Evolutionary conservation across 179 eudicot genomes (phyloP).

Genomic region (Pouteria campechiana): DNA sequence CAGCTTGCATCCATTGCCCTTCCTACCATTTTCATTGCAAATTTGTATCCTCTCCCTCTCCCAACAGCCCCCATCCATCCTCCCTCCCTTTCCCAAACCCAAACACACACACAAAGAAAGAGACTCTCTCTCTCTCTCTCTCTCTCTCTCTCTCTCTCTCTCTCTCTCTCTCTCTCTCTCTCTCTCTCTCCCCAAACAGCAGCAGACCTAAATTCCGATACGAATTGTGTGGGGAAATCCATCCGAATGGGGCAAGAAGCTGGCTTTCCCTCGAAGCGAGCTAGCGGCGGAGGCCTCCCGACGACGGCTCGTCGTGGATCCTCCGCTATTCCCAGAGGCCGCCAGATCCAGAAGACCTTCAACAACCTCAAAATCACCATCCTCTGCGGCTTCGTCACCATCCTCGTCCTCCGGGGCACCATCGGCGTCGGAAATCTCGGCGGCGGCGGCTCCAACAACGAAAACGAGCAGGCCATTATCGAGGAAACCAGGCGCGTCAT

Average conservation of each 20-base stretch:
- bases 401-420: constrained; percentile 77
- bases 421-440: constrained; percentile 45
- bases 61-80: too few relatives aligned
- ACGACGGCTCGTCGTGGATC: background rate
- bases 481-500: constrained; percentile 57
- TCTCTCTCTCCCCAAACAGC: background rate
- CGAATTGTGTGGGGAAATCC: too few relatives aligned
- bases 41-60: too few relatives aligned
- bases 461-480: constrained; percentile 24
- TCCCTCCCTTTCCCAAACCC: too few relatives aligned
- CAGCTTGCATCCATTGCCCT: too few relatives aligned
- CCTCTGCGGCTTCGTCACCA: constrained; percentile 69
- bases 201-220: background rate
- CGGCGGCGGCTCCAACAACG: constrained; percentile 36
- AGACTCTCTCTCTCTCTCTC: constrained; percentile 24
- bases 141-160: background rate
- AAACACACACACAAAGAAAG: too few relatives aligned
- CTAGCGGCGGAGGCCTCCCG: too few relatives aligned
- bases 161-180: background rate
- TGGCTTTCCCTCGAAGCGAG: too few relatives aligned
- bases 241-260: too few relatives aligned
- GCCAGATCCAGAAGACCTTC: constrained; percentile 35
- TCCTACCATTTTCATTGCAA: too few relatives aligned
- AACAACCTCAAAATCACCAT: constrained; percentile 65
- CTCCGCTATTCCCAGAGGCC: constrained; percentile 15